Percentiles rank a stretch among this genome's conserved stretches.
Evolutionary conservation across 495 filamentous ascomycete species (phyloP).

Genomic region (Durotheca rogersii): DNA sequence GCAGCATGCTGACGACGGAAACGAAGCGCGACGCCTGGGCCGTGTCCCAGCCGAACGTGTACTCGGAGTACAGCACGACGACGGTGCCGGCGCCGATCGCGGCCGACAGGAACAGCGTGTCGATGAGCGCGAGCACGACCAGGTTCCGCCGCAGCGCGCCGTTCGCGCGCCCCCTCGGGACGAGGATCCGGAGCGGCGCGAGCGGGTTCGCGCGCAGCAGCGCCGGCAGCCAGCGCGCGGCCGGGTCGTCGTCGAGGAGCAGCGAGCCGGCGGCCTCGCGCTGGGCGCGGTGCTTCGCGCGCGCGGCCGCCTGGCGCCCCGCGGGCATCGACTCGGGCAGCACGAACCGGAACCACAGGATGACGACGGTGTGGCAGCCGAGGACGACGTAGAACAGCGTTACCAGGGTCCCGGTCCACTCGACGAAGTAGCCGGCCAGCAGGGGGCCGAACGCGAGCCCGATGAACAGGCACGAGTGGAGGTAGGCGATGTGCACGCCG

Average conservation of each 20-base stretch:
- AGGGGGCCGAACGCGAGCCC: slow-evolving; percentile 85
- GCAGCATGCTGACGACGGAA: slow-evolving; percentile 68
- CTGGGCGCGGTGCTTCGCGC: slow-evolving; percentile 58
- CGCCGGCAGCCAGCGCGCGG: slow-evolving; percentile 43
- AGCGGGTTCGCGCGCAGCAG: slow-evolving; percentile 58
- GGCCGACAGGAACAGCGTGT: slow-evolving; percentile 75
- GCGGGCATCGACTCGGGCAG: slow-evolving; percentile 81
- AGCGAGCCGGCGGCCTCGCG: slow-evolving; percentile 24
- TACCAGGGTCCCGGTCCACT: slow-evolving; percentile 64
- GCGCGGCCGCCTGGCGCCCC: slow-evolving; percentile 64
- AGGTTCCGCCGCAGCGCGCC: slow-evolving; percentile 73
- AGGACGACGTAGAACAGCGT: slow-evolving; percentile 78
- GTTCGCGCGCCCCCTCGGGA: slow-evolving; percentile 64
- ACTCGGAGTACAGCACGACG: slow-evolving; percentile 75
- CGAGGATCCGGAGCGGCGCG: slow-evolving; percentile 74
- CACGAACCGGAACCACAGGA: slow-evolving; percentile 64
- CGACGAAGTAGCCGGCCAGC: slow-evolving; percentile 73
- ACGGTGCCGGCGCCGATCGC: slow-evolving; percentile 78
- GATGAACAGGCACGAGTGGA: slow-evolving; percentile 82
- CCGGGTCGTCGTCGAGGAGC: slow-evolving; percentile 30
- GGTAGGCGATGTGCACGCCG: slow-evolving; percentile 83
- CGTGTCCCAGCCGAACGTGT: slow-evolving; percentile 77
- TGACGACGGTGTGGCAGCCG: slow-evolving; percentile 67
- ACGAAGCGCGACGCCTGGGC: slow-evolving; percentile 76
- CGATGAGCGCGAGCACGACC: slow-evolving; percentile 73